Conservation (phyloP, 1,284 basidiomycete genomes). For the Apiotrichum sp. region DNA sequence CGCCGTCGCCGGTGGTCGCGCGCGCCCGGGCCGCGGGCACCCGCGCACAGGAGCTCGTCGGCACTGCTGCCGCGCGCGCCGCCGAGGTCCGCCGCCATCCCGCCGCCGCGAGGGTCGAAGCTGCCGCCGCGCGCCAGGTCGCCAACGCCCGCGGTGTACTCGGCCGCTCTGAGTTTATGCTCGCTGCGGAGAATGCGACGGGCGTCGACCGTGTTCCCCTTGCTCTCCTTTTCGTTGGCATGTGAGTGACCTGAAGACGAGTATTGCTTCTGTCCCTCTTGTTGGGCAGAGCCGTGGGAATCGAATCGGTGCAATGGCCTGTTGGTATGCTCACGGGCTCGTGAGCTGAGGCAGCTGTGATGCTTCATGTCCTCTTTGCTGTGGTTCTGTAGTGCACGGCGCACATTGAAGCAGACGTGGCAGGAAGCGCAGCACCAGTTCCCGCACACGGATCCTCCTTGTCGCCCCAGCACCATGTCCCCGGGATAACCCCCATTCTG, state of each 20-base stretch:
- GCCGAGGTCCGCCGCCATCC: constrained; percentile 6
- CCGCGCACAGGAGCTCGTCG: not conserved
- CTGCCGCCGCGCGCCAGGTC: constrained; percentile 15
- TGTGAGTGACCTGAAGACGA: constrained; percentile 20
- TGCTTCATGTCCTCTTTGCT: no score
- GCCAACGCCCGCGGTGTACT: constrained; percentile 24
- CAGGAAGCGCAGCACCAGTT: no score
- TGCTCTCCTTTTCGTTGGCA: constrained; percentile 23
- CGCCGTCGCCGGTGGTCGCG: not conserved
- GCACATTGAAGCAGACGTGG: no score
- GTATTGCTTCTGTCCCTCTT: no score
- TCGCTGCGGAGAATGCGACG: constrained; percentile 26
- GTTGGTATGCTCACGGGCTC: no score
- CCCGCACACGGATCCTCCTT: no score
- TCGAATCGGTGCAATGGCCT: no score
- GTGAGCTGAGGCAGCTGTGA: no score
- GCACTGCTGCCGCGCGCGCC: not conserved
- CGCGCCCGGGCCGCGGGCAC: constrained; percentile 1
- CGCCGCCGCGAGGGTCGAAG: constrained; percentile 1
- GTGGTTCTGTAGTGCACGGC: no score
- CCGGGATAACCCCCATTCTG: not conserved
- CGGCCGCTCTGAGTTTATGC: constrained; percentile 24
- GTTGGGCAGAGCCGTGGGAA: no score
- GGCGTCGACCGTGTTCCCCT: constrained; percentile 35
- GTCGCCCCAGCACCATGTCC: no score